A percentile compares a stretch with the other conserved stretches of the same genome.
phyloP scores from a whole-genome alignment of 768 basidiomycete species.

The Tricholoma flavovirens region DNA sequence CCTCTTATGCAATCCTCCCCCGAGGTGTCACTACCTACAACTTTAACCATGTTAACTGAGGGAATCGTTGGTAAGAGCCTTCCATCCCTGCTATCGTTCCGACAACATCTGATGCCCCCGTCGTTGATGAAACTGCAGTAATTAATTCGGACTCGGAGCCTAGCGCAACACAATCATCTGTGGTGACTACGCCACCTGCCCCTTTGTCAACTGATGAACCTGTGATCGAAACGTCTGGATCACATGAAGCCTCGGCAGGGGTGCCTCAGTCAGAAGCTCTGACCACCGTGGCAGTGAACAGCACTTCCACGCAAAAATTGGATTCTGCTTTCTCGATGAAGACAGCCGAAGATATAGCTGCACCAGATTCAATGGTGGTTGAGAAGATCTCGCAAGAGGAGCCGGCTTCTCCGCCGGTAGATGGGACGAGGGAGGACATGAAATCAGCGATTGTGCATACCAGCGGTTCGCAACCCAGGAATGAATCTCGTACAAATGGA shows the following conservation, averaged over 20 bases:
- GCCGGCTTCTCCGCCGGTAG: not conserved
- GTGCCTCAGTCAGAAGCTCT: not conserved
- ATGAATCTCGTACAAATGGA: slow-evolving; percentile 2
- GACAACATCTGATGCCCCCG: slow-evolving; percentile 1
- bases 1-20: not conserved
- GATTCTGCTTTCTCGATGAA: not conserved
- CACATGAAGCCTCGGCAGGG: not conserved
- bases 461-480: not conserved
- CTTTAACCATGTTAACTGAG: not conserved
- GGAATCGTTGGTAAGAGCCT: slow-evolving; percentile 6
- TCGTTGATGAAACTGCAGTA: slow-evolving; percentile 4
- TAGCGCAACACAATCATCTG: not conserved
- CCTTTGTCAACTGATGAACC: not conserved
- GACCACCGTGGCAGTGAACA: not conserved
- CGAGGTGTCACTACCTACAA: not conserved
- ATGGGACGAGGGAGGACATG: slow-evolving; percentile 3
- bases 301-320: not conserved
- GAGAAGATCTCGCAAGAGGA: not conserved
- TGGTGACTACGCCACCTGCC: not conserved
- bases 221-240: not conserved
- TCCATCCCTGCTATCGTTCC: slow-evolving; percentile 3
- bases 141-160: not conserved
- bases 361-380: not conserved
- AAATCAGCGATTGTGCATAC: slow-evolving; percentile 1
- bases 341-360: not conserved